phyloP scores from a whole-genome alignment of 306 rosid genomes.

The Medicago ruthenica region DNA sequence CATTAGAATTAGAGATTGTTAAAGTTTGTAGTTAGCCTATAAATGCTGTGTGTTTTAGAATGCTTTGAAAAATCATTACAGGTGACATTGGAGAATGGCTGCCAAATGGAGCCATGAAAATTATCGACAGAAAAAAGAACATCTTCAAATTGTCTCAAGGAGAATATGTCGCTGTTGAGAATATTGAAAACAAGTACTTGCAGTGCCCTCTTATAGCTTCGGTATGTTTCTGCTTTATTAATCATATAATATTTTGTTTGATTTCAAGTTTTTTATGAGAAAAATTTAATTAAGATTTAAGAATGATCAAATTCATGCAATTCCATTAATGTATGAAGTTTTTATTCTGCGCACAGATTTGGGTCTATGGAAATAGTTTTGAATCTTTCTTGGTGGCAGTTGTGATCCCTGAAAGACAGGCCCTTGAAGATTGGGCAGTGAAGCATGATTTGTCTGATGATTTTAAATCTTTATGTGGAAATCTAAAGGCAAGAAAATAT shows the following conservation, averaged over 20 bases:
- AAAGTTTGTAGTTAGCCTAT: constrained; percentile 13
- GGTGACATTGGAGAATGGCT: constrained; percentile 99
- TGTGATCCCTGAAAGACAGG: constrained; percentile 76
- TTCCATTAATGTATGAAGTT: background rate
- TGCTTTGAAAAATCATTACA: constrained; percentile 48
- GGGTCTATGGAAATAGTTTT: constrained; percentile 96
- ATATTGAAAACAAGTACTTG: constrained; percentile 72
- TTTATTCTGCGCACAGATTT: constrained; percentile 58
- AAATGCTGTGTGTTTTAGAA: constrained; percentile 6
- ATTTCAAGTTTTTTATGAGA: background rate
- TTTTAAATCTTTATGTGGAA: constrained; percentile 77
- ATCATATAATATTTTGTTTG: constrained; percentile 27
- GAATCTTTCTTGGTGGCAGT: constrained; percentile 97
- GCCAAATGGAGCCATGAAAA: constrained; percentile 84
- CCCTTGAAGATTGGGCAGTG: constrained; percentile 84
- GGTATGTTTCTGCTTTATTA: constrained; percentile 54
- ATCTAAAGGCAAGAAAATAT: constrained; percentile 67
- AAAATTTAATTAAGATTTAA: background rate
- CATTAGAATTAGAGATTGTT: background rate
- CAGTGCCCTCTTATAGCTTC: constrained; percentile 83
- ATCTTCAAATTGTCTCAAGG: constrained; percentile 96
- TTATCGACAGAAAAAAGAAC: constrained; percentile 88
- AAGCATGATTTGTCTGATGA: constrained; percentile 57
- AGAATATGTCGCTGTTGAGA: constrained; percentile 92
- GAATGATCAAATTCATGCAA: constrained; percentile 5